Conservation (phyloP, 2,329 filamentous ascomycete genomes). For the Gaeumannomyces tritici region DNA sequence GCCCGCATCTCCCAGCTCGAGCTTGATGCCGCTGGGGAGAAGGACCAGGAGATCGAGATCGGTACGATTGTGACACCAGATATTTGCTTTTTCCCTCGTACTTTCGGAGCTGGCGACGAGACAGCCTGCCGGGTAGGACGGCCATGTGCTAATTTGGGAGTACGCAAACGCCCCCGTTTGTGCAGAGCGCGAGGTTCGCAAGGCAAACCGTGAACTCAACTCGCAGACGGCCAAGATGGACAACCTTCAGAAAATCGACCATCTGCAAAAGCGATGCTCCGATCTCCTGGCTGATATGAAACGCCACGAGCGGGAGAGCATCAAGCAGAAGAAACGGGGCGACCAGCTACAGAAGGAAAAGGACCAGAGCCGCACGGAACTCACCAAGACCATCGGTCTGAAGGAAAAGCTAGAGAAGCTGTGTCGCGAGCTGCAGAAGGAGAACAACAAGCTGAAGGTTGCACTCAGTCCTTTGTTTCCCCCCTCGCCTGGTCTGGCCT, state of each 20-base stretch:
- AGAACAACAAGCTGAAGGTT: constrained; percentile 98
- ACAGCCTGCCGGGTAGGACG: constrained; percentile 7
- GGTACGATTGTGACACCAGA: constrained; percentile 39
- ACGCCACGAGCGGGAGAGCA: constrained; percentile 83
- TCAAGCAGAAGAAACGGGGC: constrained; percentile 90
- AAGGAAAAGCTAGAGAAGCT: constrained; percentile 97
- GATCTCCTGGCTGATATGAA: constrained; percentile 94
- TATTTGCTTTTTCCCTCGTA: background rate
- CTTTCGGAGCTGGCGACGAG: constrained; percentile 16
- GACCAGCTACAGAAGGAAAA: constrained; percentile 96
- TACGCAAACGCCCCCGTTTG: constrained; percentile 2
- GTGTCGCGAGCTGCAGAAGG: constrained; percentile 85
- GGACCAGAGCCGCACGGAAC: constrained; percentile 76
- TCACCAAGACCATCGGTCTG: constrained; percentile 80
- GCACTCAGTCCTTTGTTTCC: background rate
- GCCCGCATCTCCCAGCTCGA: constrained; percentile 94
- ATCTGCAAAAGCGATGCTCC: constrained; percentile 81
- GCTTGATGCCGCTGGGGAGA: constrained; percentile 84
- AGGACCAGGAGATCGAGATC: constrained; percentile 93
- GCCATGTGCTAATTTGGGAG: background rate
- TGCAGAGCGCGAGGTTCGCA: constrained; percentile 85
- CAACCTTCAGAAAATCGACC: constrained; percentile 83
- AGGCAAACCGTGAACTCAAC: constrained; percentile 83
- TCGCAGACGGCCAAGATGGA: constrained; percentile 87
- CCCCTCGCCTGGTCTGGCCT: background rate